Evolutionary conservation across 805 yeast genomes (phyloP), one percentile per base, ranked within the genome.

Genomic region (Yarrowia osloensis): DNA sequence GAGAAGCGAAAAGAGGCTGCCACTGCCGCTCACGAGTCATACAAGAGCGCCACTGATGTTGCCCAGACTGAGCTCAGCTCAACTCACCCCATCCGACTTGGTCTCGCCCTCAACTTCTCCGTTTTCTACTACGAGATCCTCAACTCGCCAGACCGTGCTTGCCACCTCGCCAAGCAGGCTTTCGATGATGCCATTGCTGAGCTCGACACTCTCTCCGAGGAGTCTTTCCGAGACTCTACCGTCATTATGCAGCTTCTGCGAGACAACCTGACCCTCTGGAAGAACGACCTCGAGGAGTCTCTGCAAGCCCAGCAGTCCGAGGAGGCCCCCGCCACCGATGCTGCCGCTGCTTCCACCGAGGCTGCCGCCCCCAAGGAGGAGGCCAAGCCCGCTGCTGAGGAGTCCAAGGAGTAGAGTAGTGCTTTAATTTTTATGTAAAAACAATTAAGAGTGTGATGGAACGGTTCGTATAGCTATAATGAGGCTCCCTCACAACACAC

Each of bases 161-260:
- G 99, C 81, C 97, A 93, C 80, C 87, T 94, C 80, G 99, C 99
- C 76, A 95, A 94, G 82, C 97, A 94, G 83, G 98, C 99, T 44
- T 94, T 95, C 74, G 99, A 94, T 81, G 98, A 94, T 78, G 99
- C 99, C 71, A 96, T 94, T 78, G 97, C 99, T 71, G 98, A 95
- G 83, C 87, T 94, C 79, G 99, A 94, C 82, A 91, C 98, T 73
- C 85, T 94, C 78, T 90, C 97, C 54, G 99, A 94, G 83, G 99
- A 94, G 83, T 90, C 97, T 73, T 94, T 95, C 88, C 95, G 94
- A 82, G 99, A 94, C 81, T 92, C 98, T 71, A 95, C 98, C 74
- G 87, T 95, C 80, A 95, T 95, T 78, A 95, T 95, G 99, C 98
- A 95, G 87, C 88, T 95, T 80, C 88, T 95, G 80, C 90, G 98